phyloP scores from a whole-genome alignment of 75 land plant genomes.

The Picea sitchensis region DNA sequence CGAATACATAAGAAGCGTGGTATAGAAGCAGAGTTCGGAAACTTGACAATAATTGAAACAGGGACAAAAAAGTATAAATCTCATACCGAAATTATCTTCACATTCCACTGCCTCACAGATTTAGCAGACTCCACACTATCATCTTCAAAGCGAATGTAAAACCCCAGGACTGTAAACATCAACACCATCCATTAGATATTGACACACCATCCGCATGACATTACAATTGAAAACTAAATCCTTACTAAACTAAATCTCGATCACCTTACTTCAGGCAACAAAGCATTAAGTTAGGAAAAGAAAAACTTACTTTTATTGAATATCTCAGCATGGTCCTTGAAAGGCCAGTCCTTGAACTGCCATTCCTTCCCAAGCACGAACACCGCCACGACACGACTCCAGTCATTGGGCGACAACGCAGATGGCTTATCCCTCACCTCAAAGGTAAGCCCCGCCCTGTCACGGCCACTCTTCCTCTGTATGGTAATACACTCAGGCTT shows the following conservation, averaged over 20 bases:
- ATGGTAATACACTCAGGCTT: conserved; percentile 64
- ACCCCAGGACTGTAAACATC: conserved; percentile 72
- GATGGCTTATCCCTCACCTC: conserved; percentile 95
- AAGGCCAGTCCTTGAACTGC: conserved; percentile 99
- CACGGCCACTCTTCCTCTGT: conserved; percentile 89
- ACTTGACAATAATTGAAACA: neutral
- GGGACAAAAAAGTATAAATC: neutral
- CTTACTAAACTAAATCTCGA: neutral
- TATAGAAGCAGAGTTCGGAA: neutral
- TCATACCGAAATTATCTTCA: conserved; percentile 87
- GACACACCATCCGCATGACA: neutral
- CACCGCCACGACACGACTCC: conserved; percentile 94
- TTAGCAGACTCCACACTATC: conserved; percentile 96
- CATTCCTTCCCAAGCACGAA: conserved; percentile 98
- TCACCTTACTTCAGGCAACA: neutral
- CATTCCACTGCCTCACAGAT: conserved; percentile 95
- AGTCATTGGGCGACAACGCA: conserved; percentile 69
- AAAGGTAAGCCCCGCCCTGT: conserved; percentile 68
- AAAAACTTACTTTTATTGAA: conserved; percentile 81
- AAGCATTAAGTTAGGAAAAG: no score
- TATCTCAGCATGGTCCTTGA: conserved; percentile 91
- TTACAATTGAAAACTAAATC: neutral
- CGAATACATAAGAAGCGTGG: neutral
- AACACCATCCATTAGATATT: neutral
- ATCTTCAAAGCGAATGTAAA: conserved; percentile 95